Evolutionary conservation across 2,329 filamentous ascomycete genomes (phyloP).

Genomic region (Scleromitrula shiraiana): DNA sequence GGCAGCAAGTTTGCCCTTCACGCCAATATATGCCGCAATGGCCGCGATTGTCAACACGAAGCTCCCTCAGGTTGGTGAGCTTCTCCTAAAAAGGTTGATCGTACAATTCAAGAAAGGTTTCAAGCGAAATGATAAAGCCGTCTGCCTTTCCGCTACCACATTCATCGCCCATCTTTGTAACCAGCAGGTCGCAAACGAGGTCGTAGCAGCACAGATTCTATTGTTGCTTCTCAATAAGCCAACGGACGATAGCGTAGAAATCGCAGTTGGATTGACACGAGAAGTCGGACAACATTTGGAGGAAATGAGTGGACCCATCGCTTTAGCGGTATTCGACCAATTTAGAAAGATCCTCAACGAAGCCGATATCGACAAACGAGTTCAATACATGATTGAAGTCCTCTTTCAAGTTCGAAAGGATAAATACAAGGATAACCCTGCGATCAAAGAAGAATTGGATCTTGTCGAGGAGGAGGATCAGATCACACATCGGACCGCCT

Average conservation of each 20-base stretch:
- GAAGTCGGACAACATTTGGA: constrained; percentile 93
- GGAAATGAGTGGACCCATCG: constrained; percentile 86
- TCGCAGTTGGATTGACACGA: constrained; percentile 85
- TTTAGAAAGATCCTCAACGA: constrained; percentile 94
- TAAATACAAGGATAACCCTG: constrained; percentile 89
- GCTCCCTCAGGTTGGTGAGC: constrained; percentile 85
- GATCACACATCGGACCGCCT: constrained; percentile 77
- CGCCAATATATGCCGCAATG: constrained; percentile 93
- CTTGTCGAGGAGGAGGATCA: constrained; percentile 97
- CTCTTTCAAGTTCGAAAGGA: constrained; percentile 95
- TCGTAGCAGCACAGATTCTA: constrained; percentile 85
- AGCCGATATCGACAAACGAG: constrained; percentile 91
- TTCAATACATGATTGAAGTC: constrained; percentile 99
- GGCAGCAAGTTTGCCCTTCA: constrained; percentile 90
- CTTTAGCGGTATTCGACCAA: constrained; percentile 87
- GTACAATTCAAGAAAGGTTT: constrained; percentile 94
- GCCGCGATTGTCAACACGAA: constrained; percentile 97
- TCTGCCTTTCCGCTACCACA: constrained; percentile 85
- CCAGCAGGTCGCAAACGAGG: constrained; percentile 90
- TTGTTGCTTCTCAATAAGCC: constrained; percentile 89
- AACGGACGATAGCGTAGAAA: constrained; percentile 95
- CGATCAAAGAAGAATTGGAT: constrained; percentile 86
- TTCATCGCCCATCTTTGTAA: constrained; percentile 96
- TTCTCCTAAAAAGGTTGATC: constrained; percentile 76
- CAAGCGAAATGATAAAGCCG: constrained; percentile 92